Evolutionary conservation across 2,329 filamentous ascomycete species (phyloP).

Genomic region (Macrophomina pseudophaseolina): DNA sequence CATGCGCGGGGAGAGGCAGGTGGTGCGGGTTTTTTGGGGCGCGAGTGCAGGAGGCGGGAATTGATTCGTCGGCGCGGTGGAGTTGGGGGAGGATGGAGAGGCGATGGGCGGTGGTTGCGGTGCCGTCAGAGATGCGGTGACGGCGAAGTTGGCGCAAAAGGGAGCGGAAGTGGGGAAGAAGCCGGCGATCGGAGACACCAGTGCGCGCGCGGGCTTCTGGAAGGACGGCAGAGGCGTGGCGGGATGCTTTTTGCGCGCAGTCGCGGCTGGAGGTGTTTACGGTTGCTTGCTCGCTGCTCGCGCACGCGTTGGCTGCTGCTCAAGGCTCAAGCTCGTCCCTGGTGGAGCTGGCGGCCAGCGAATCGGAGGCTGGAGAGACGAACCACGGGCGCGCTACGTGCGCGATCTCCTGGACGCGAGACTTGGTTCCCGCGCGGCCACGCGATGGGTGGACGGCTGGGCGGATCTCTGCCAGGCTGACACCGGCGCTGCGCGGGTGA

Average conservation of each 20-base stretch:
- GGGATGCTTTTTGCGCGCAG: neutral
- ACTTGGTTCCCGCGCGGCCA: conserved; percentile 30
- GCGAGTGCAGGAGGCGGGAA: conserved; percentile 23
- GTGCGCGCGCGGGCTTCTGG: neutral
- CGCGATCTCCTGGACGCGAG: conserved; percentile 33
- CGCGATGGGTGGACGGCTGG: conserved; percentile 2
- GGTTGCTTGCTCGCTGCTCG: neutral
- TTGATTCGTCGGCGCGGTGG: conserved; percentile 28
- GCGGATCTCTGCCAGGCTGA: neutral
- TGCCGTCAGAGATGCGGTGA: conserved; percentile 28
- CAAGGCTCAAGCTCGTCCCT: conserved; percentile 24
- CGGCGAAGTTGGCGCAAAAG: conserved; percentile 19
- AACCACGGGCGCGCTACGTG: conserved; percentile 35
- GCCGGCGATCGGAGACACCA: conserved; percentile 19
- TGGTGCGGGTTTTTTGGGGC: conserved; percentile 10
- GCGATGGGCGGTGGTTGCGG: conserved; percentile 35
- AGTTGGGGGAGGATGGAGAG: conserved; percentile 42
- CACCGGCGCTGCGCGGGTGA: neutral
- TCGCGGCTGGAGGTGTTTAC: conserved; percentile 18
- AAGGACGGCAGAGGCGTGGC: neutral
- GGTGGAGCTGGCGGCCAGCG: conserved; percentile 23
- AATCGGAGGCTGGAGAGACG: conserved; percentile 29
- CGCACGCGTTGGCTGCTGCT: conserved; percentile 21
- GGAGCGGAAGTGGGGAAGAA: conserved; percentile 27
- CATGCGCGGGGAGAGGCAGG: conserved; percentile 27